A percentile compares a stretch with the other conserved stretches of the same genome.
Evolutionary conservation across 208 protist species (phyloP).

Genomic region (Acanthamoeba quina): DNA sequence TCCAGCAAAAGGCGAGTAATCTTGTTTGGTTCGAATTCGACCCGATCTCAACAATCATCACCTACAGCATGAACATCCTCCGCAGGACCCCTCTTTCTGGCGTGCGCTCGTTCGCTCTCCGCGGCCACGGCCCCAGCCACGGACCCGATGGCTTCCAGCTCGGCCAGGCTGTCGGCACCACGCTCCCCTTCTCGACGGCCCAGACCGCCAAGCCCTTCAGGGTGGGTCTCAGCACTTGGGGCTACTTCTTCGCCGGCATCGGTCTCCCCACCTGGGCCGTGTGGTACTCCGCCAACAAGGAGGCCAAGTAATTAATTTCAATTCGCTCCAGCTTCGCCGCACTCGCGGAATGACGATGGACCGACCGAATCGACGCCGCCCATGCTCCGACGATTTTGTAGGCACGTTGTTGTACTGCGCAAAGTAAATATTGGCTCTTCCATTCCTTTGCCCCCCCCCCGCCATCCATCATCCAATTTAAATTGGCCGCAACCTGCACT

Average conservation of each 20-base stretch:
- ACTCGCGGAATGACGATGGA: no score
- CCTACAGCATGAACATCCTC: no score
- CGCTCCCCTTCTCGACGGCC: slow-evolving; percentile 23
- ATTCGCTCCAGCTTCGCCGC: no score
- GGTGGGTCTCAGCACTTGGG: slow-evolving; percentile 10
- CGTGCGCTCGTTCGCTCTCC: slow-evolving; percentile 37
- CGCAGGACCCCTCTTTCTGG: slow-evolving; percentile 71
- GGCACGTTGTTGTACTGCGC: no score
- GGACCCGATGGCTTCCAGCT: slow-evolving; percentile 30
- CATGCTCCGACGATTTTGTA: no score
- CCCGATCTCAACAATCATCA: no score
- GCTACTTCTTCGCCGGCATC: slow-evolving; percentile 13
- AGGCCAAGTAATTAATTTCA: not conserved
- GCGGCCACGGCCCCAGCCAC: slow-evolving; percentile 63
- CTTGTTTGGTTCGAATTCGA: not conserved
- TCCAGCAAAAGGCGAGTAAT: not conserved
- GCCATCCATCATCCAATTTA: no score
- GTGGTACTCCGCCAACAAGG: slow-evolving; percentile 37
- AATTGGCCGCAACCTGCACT: no score
- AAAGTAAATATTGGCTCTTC: no score
- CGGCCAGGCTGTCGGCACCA: slow-evolving; percentile 51
- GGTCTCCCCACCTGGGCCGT: slow-evolving; percentile 38
- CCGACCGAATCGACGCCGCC: no score
- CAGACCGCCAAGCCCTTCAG: slow-evolving; percentile 11
- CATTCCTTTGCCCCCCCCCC: no score